phyloP scores from a whole-genome alignment of 192 early-diverging fungal genomes.

The Backusella luteola region DNA sequence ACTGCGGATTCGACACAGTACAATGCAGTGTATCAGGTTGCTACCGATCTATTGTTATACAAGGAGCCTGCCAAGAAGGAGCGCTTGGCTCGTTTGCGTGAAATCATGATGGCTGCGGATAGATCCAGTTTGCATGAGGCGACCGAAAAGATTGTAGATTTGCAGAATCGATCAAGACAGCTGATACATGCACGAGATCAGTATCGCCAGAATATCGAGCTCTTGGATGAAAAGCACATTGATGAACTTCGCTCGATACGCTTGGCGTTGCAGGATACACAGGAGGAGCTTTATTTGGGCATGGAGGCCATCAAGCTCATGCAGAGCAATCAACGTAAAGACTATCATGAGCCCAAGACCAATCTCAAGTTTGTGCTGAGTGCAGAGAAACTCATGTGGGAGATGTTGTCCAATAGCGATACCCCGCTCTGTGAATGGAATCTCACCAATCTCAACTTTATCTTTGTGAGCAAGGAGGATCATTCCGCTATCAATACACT shows the following conservation, averaged over 20 bases:
- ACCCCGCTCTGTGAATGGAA: slow-evolving; percentile 72
- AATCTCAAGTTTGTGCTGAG: slow-evolving; percentile 54
- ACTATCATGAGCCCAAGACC: slow-evolving; percentile 55
- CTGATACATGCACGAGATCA: slow-evolving; percentile 35
- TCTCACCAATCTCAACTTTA: slow-evolving; percentile 61
- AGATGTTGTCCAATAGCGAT: slow-evolving; percentile 66
- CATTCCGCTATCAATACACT: slow-evolving; percentile 71
- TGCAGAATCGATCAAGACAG: slow-evolving; percentile 63
- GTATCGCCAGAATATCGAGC: slow-evolving; percentile 23
- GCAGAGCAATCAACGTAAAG: slow-evolving; percentile 55
- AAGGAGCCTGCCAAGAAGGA: slow-evolving; percentile 78
- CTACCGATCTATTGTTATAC: slow-evolving; percentile 79
- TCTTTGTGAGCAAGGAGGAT: slow-evolving; percentile 78
- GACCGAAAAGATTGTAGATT: slow-evolving; percentile 48
- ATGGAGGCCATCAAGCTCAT: slow-evolving; percentile 65
- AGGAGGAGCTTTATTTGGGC: slow-evolving; percentile 70
- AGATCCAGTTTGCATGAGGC: slow-evolving; percentile 63
- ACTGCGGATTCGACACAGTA: slow-evolving; percentile 79
- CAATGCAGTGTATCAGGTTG: slow-evolving; percentile 67
- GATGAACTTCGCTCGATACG: slow-evolving; percentile 29
- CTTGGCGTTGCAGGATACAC: slow-evolving; percentile 20
- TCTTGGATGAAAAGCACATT: slow-evolving; percentile 24
- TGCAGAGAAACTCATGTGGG: slow-evolving; percentile 67
- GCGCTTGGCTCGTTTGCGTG: slow-evolving; percentile 66
- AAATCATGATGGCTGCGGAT: slow-evolving; percentile 80